A percentile compares a stretch with the other conserved stretches of the same genome.
phyloP scores from a whole-genome alignment of 1,284 basidiomycete genomes.

The Rhodofomes roseus region DNA sequence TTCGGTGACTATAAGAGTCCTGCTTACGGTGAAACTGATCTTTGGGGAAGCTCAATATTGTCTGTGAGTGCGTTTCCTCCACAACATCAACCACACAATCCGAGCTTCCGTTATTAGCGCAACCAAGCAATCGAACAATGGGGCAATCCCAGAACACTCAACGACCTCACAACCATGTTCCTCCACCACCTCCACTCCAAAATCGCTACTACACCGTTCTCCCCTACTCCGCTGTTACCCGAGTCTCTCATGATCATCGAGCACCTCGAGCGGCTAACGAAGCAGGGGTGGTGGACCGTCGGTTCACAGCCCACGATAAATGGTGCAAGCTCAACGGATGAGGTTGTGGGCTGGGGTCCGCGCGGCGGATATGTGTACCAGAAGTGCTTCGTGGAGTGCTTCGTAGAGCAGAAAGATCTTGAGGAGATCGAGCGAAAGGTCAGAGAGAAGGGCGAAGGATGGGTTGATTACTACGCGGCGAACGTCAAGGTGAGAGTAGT shows the following conservation, averaged over 20 bases:
- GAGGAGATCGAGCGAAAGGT: conserved; percentile 60
- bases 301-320: conserved; percentile 96
- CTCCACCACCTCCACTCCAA: conserved; percentile 72
- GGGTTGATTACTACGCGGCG: conserved; percentile 85
- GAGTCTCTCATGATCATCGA: conserved; percentile 85
- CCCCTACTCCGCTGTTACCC: conserved; percentile 76
- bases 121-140: conserved; percentile 72
- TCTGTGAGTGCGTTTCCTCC: conserved; percentile 40
- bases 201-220: conserved; percentile 85
- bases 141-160: conserved; percentile 70
- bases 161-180: conserved; percentile 82
- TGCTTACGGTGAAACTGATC: conserved; percentile 82
- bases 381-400: conserved; percentile 98
- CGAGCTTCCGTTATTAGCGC: conserved; percentile 38
- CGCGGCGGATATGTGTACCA: conserved; percentile 92
- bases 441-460: conserved; percentile 50
- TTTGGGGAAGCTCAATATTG: conserved; percentile 63
- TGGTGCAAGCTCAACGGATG: conserved; percentile 70
- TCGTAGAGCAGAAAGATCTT: conserved; percentile 68
- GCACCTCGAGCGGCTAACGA: conserved; percentile 76
- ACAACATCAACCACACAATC: background rate
- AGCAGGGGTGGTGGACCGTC: conserved; percentile 88
- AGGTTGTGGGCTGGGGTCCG: conserved; percentile 91
- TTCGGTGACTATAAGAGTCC: conserved; percentile 98
- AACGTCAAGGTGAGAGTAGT: conserved; percentile 51